Conservation (phyloP, 805 yeast species). For the Candida boleticola region DNA sequence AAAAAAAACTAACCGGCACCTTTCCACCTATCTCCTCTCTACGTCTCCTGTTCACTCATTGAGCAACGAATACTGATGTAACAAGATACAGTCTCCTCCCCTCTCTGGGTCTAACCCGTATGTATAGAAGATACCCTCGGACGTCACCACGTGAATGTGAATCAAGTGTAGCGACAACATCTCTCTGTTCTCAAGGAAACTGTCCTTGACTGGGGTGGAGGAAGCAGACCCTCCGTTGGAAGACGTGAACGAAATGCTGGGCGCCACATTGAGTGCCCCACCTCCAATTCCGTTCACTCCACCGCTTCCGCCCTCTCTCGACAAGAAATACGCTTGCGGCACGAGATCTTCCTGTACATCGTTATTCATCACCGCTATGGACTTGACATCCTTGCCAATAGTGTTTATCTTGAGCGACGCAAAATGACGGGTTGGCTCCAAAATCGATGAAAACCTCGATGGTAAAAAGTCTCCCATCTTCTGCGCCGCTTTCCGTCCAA, state of each 20-base stretch:
- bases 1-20: no score
- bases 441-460: constrained; percentile 70
- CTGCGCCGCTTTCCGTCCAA: constrained; percentile 81
- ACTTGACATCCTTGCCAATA: constrained; percentile 37
- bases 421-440: constrained; percentile 89
- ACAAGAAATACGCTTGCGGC: constrained; percentile 25
- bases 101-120: constrained; percentile 80
- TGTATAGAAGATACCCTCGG: constrained; percentile 77
- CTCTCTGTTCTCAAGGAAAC: constrained; percentile 14
- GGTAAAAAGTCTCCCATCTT: constrained; percentile 88
- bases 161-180: constrained; percentile 26
- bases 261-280: neutral
- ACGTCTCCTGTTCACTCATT: no score
- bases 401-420: constrained; percentile 72
- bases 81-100: constrained; percentile 88
- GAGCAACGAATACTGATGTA: constrained; percentile 64
- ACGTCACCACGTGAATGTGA: constrained; percentile 71
- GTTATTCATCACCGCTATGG: constrained; percentile 45
- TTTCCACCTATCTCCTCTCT: no score
- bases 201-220: constrained; percentile 7
- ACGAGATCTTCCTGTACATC: constrained; percentile 30
- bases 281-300: neutral
- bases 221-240: constrained; percentile 7
- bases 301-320: constrained; percentile 16
- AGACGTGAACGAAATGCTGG: neutral